These are phyloP conservation scores for Fusarium tanahbumbuense DNA, from an alignment of 2,329 filamentous ascomycete species.

Conservation along the genomic window DNA sequence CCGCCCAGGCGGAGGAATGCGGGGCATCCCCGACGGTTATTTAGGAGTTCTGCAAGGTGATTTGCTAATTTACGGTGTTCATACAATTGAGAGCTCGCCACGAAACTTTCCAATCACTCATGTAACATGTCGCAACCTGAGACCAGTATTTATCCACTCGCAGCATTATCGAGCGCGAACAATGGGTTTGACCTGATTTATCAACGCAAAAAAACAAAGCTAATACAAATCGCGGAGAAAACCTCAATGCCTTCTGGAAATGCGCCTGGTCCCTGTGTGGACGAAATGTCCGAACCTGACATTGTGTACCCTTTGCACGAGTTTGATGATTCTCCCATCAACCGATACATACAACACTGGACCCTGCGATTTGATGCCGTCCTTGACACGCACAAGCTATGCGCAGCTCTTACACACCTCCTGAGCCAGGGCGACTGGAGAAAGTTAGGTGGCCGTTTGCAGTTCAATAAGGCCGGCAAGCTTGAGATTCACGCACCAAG, in stretches of 20 bases:
- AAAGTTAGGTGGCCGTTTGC: constrained; percentile 1
- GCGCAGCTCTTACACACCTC: neutral
- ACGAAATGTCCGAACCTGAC: neutral
- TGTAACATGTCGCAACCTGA: neutral
- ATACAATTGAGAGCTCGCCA: neutral
- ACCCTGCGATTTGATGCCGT: neutral
- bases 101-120: neutral
- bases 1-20: neutral
- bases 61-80: neutral
- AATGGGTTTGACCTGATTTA: too few relatives aligned
- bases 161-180: neutral
- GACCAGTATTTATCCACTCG: accelerated
- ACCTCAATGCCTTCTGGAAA: neutral
- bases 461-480: neutral
- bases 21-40: neutral
- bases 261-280: neutral
- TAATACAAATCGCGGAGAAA: neutral
- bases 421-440: constrained; percentile 2
- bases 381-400: neutral
- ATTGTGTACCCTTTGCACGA: constrained; percentile 4
- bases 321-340: constrained; percentile 7
- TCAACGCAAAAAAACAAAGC: neutral
- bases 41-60: neutral
- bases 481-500: constrained; percentile 6
- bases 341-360: constrained; percentile 14